phyloP scores from a whole-genome alignment of 225 moss, liverwort and hornwort species.

The Physcomitrium patens region DNA sequence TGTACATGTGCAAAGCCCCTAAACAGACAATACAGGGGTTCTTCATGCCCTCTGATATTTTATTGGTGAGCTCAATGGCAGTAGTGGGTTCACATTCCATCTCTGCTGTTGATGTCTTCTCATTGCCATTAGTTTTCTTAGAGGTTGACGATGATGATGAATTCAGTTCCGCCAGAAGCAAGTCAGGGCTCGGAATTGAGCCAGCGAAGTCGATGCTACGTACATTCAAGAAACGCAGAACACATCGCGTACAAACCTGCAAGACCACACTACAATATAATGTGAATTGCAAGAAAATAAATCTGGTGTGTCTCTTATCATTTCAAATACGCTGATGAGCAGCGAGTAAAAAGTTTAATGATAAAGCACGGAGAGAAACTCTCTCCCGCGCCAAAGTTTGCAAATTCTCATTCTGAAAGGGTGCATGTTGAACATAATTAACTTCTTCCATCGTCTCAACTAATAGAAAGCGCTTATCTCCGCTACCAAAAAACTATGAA shows the following conservation, averaged over 20 bases:
- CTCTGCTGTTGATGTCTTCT: conserved; percentile 26
- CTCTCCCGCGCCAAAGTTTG: neutral
- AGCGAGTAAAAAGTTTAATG: neutral
- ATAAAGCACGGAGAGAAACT: no score
- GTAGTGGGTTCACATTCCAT: conserved; percentile 29
- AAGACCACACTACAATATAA: conserved; percentile 28
- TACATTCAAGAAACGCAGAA: conserved; percentile 80
- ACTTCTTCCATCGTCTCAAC: neutral
- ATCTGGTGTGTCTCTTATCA: neutral
- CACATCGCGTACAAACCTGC: conserved; percentile 94
- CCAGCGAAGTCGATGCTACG: conserved; percentile 71
- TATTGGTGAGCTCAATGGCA: conserved; percentile 1
- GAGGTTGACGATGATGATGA: neutral
- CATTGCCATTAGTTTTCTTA: conserved; percentile 22
- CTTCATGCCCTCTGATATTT: conserved; percentile 20
- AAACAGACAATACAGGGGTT: conserved; percentile 77
- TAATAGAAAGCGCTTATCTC: neutral
- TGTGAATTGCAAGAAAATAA: conserved; percentile 14
- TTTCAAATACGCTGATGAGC: neutral
- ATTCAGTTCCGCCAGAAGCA: conserved; percentile 50
- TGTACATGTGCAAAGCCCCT: conserved; percentile 59
- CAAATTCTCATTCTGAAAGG: neutral
- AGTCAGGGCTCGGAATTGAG: conserved; percentile 57
- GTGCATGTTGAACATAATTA: neutral
- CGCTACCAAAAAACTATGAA: neutral